Conservation (phyloP, 805 yeast genomes). For the Schizosaccharomyces japonicus region DNA sequence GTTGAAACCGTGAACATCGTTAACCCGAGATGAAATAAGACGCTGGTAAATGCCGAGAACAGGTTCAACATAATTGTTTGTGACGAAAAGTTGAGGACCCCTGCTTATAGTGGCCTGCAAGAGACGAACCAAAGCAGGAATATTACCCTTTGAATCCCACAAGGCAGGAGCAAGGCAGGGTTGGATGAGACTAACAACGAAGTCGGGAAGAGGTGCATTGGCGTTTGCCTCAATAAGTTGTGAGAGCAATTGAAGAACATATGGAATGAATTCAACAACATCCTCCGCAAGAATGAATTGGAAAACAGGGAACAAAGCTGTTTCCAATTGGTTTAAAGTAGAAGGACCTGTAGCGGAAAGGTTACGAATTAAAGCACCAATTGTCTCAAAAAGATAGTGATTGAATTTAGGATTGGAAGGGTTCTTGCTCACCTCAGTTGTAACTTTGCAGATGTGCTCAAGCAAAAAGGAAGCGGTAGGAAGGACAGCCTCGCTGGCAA, state of each 20-base stretch:
- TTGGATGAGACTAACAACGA: conserved; percentile 40
- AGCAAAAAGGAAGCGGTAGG: conserved; percentile 22
- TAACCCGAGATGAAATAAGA: conserved; percentile 57
- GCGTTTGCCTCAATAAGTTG: conserved; percentile 29
- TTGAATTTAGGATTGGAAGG: conserved; percentile 90
- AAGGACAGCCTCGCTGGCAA: conserved; percentile 30
- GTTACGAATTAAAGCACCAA: conserved; percentile 49
- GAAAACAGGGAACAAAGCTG: conserved; percentile 39
- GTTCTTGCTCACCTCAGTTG: conserved; percentile 50
- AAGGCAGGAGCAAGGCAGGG: conserved; percentile 75
- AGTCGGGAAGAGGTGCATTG: conserved; percentile 30
- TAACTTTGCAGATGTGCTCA: conserved; percentile 43
- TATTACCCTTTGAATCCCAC: conserved; percentile 83
- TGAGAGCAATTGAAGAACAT: conserved; percentile 73
- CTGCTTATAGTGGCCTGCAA: conserved; percentile 40
- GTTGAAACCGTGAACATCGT: conserved; percentile 70
- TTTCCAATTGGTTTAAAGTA: conserved; percentile 21
- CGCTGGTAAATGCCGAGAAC: conserved; percentile 92
- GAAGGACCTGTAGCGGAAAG: conserved; percentile 18
- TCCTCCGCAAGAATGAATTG: conserved; percentile 52
- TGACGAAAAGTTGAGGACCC: conserved; percentile 18
- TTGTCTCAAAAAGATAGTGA: conserved; percentile 73
- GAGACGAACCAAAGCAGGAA: conserved; percentile 75
- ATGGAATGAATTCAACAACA: conserved; percentile 83
- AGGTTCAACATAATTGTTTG: conserved; percentile 33